These are phyloP conservation scores for Dioscorea cayenensis DNA, from an alignment of 116 monocot genomes.

Conservation along the genomic window DNA sequence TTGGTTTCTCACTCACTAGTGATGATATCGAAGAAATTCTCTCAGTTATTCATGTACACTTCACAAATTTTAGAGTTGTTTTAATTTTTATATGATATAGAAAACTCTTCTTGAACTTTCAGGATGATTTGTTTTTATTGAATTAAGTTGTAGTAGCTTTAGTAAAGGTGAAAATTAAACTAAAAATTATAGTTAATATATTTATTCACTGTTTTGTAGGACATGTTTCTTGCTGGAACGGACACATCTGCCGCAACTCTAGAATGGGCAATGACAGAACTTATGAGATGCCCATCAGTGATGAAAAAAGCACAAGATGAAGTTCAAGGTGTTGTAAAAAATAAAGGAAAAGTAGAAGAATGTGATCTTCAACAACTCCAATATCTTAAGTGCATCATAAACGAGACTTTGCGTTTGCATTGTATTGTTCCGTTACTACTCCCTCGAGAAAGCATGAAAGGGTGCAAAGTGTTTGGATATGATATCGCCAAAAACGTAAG, in stretches of 20 bases:
- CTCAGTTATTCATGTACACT: too few species aligned
- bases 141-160: too few species aligned
- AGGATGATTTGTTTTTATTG: too few species aligned
- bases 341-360: constrained; percentile 2
- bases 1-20: too few species aligned
- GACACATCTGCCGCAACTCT: constrained; percentile 8
- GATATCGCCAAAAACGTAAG: neutral
- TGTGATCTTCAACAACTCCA: neutral
- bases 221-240: constrained; percentile 6
- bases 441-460: neutral
- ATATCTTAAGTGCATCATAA: constrained; percentile 1
- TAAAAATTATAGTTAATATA: too few species aligned
- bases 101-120: too few species aligned
- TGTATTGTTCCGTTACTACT: neutral
- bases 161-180: too few species aligned
- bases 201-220: neutral
- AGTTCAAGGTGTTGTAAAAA: neutral
- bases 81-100: too few species aligned
- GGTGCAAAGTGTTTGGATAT: neutral
- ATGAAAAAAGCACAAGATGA: constrained; percentile 10
- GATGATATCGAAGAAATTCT: too few species aligned
- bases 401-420: constrained; percentile 2
- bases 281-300: neutral
- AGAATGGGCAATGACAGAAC: constrained; percentile 15
- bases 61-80: too few species aligned